These are phyloP conservation scores for Myriosclerotinia scirpicola DNA, from an alignment of 2,329 filamentous ascomycete genomes.

Conservation along the genomic window DNA sequence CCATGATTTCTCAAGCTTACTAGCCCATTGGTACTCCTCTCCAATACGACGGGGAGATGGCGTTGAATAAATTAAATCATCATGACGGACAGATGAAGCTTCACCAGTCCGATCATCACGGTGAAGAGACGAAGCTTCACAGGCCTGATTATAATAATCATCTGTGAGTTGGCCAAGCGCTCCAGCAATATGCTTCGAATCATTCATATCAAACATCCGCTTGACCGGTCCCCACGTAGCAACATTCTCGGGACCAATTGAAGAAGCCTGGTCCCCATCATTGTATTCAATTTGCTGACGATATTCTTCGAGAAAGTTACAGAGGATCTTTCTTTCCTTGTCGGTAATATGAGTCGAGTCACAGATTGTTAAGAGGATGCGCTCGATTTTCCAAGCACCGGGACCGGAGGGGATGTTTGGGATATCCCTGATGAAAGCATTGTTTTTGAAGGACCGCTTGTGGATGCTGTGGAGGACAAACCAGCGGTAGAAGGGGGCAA, in stretches of 20 bases:
- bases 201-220: constrained; percentile 21
- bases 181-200: constrained; percentile 10
- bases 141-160: background rate
- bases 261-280: background rate
- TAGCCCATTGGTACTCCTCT: too few relatives aligned
- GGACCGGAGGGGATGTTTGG: background rate
- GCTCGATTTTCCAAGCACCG: constrained; percentile 16
- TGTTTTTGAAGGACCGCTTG: constrained; percentile 17
- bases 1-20: fast-evolving
- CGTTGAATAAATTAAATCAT: background rate
- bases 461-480: constrained; percentile 22
- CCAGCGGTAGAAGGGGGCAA: constrained; percentile 19
- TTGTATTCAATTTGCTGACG: background rate
- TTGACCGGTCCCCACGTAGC: constrained; percentile 2
- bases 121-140: too few relatives aligned
- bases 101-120: background rate
- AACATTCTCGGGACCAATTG: background rate
- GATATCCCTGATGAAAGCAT: background rate
- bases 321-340: background rate
- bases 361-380: background rate
- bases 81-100: background rate
- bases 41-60: background rate
- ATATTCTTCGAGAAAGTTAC: constrained; percentile 11
- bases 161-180: too few relatives aligned
- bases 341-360: background rate